Base-by-base conservation (phyloP, 257 asterid species). In the Solanum peruvianum region DNA sequence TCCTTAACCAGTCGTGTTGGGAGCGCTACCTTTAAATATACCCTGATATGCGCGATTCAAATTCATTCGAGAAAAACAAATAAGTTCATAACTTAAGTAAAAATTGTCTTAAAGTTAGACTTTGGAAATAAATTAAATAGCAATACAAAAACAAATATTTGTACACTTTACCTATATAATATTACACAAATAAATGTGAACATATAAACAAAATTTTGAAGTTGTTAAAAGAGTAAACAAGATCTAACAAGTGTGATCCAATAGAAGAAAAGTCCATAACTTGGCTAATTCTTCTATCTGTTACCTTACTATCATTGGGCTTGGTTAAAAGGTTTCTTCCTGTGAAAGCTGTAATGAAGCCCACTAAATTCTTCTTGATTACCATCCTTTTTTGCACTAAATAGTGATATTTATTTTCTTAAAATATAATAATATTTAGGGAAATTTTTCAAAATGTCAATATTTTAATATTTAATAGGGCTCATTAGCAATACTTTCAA, bases 21-120 rank as follows among this genome's bases (percentile, higher is more conserved):
- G 39, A 37, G 39, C 1, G 39, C 2, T 1, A 37, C 39, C 7
- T 1, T 37, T 0, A 1, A 37, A 37, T 6, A 5, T 37, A 37
- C 7, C 39, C 1, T 35, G 7, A 0, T 0, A 35, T 35, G 39
- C 2, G 7, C 39, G 0, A 37, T 6, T 0, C 2, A 0, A 37
- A 37, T 37, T 5, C 7, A 37, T 37, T 37, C 39, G 39, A 35
- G 27, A 35, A 37, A 37, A 37, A 37, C 39, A 5, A 37, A 37
- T 37, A 52, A 52, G 23, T 16, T 52, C 23, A 52, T 52, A 52
- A 16, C 62, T 52, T 52, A 1, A 52, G 7, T 52, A 18, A 52
- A 16, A 52, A 52, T 18, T 52, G 60, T 52, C 23, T 52, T 52
- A 1, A 52, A 52, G 62, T 52, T 16, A 20, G 39, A 52, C 62